Evolutionary conservation across 2,329 filamentous ascomycete genomes (phyloP).

Genomic region (Penicillium occitanis): DNA sequence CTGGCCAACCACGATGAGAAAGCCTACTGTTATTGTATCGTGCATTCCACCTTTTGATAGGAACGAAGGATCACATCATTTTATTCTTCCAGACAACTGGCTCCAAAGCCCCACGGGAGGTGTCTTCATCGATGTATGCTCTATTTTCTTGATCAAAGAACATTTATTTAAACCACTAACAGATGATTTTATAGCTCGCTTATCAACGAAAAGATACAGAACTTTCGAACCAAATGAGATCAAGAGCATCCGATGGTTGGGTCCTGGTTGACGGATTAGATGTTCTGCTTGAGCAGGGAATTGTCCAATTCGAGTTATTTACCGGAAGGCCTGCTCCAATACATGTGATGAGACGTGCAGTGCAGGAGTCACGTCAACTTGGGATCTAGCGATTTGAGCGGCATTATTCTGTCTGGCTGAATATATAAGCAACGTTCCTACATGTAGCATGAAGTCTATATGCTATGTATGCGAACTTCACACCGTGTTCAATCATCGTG

Average conservation of each 20-base stretch:
- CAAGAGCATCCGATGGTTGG: constrained; percentile 38
- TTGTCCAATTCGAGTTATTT: constrained; percentile 43
- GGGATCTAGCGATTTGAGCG: neutral
- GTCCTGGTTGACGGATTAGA: constrained; percentile 40
- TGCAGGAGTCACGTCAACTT: neutral
- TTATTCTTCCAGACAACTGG: constrained; percentile 1
- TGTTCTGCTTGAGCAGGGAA: constrained; percentile 41
- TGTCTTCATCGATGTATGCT: constrained; percentile 11
- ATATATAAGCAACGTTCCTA: neutral
- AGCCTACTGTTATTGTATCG: constrained; percentile 1
- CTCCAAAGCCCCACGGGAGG: constrained; percentile 12
- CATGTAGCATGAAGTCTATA: neutral
- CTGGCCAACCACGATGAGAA: neutral
- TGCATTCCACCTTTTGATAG: constrained; percentile 2
- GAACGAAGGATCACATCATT: neutral
- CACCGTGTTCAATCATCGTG: neutral
- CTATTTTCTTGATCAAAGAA: neutral
- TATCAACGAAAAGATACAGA: constrained; percentile 4
- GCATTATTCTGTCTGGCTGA: neutral
- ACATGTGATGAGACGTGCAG: constrained; percentile 21
- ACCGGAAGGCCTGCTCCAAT: constrained; percentile 39
- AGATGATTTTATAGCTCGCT: neutral
- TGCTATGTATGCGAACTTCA: neutral
- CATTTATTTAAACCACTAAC: neutral
- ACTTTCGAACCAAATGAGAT: constrained; percentile 27